phyloP scores from a whole-genome alignment of 2,329 filamentous ascomycete species.

The Clarireedia paspali region DNA sequence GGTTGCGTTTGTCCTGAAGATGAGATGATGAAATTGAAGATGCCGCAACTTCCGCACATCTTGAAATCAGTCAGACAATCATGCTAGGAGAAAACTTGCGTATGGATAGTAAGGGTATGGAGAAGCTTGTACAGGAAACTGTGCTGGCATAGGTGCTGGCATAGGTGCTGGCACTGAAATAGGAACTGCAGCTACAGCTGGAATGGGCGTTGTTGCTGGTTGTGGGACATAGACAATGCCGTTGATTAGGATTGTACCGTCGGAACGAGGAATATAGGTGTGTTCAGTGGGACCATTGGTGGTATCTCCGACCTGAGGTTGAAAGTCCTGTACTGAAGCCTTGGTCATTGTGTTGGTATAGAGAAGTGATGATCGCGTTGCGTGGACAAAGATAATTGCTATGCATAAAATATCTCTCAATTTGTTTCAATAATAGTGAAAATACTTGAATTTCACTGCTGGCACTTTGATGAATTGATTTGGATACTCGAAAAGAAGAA shows the following conservation, averaged over 20 bases:
- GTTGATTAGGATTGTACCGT: constrained; percentile 20
- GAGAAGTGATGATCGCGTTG: constrained; percentile 19
- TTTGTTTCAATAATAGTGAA: too few relatives aligned
- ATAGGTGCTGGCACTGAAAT: neutral
- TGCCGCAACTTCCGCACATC: neutral
- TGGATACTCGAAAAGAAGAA: neutral
- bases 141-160: too few relatives aligned
- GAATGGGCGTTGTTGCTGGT: neutral
- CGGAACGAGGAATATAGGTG: constrained; percentile 42
- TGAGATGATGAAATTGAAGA: neutral
- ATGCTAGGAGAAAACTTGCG: neutral
- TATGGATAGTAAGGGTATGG: neutral
- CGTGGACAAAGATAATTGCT: neutral
- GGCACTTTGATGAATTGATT: neutral
- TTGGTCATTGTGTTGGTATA: constrained; percentile 30
- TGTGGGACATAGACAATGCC: constrained; percentile 17
- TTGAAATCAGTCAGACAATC: neutral
- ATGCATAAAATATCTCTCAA: neutral
- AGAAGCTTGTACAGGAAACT: neutral
- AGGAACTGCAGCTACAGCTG: neutral
- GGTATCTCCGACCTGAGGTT: constrained; percentile 52
- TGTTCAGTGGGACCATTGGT: constrained; percentile 48
- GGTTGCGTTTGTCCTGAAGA: neutral
- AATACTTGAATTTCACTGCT: too few relatives aligned
- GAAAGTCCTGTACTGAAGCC: constrained; percentile 41